phyloP scores from a whole-genome alignment of 2,329 filamentous ascomycete genomes.

The Neospermospora avenae region DNA sequence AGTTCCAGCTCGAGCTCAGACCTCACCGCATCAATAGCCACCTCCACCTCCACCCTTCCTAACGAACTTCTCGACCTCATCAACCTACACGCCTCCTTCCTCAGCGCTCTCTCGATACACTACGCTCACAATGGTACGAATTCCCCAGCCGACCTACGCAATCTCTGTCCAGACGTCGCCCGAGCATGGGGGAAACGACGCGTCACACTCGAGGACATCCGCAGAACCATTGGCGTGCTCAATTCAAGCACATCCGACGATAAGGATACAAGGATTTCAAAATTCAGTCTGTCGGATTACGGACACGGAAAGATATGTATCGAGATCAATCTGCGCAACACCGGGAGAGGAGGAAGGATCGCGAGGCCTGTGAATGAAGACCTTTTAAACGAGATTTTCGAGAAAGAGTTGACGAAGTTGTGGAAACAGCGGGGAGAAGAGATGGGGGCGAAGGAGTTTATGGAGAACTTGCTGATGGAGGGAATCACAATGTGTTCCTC shows the following conservation, averaged over 20 bases:
- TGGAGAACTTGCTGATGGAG: conserved; percentile 54
- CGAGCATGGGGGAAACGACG: conserved; percentile 70
- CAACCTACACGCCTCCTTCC: conserved; percentile 62
- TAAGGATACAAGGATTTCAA: conserved; percentile 36
- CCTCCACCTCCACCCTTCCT: conserved; percentile 38
- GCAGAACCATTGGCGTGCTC: conserved; percentile 63
- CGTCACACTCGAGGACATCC: conserved; percentile 63
- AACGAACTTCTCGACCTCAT: conserved; percentile 57
- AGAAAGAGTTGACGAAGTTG: conserved; percentile 45
- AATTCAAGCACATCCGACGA: conserved; percentile 35
- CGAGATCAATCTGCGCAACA: conserved; percentile 46
- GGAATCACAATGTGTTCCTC: conserved; percentile 51
- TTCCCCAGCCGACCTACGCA: conserved; percentile 60
- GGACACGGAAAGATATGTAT: conserved; percentile 56
- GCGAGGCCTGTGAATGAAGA: conserved; percentile 47
- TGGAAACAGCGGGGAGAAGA: conserved; percentile 38
- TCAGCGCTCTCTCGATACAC: conserved; percentile 66
- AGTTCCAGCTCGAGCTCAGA: conserved; percentile 20
- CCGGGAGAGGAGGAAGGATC: conserved; percentile 27
- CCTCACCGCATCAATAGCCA: conserved; percentile 12
- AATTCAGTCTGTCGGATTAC: conserved; percentile 46
- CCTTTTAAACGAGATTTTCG: conserved; percentile 53
- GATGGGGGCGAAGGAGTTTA: conserved; percentile 39
- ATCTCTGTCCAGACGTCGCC: conserved; percentile 60
- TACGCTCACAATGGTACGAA: conserved; percentile 64